Evolutionary conservation across 306 rosid species (phyloP).

Genomic region (Cucurbita argyrosperma): DNA sequence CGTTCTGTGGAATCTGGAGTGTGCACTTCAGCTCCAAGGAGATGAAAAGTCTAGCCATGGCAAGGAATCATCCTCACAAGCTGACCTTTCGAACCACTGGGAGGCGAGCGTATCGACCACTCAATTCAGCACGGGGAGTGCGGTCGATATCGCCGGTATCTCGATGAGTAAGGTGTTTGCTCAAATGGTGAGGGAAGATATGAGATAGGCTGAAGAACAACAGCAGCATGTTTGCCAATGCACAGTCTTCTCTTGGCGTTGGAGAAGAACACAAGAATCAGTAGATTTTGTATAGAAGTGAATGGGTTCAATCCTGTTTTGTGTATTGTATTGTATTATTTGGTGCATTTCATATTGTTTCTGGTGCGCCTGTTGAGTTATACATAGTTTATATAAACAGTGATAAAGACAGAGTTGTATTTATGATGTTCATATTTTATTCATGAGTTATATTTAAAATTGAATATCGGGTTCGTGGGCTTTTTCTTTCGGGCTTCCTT

Average conservation of each 20-base stretch:
- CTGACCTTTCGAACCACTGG: constrained; percentile 2
- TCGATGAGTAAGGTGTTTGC: constrained; percentile 68
- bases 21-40: constrained; percentile 36
- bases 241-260: neutral
- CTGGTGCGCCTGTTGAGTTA: neutral
- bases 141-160: constrained; percentile 30
- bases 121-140: constrained; percentile 27
- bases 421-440: too few species aligned
- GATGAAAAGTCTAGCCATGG: constrained; percentile 1
- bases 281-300: constrained; percentile 6
- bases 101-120: constrained; percentile 15
- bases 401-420: neutral
- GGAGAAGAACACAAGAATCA: neutral
- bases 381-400: neutral
- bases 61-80: constrained; percentile 6
- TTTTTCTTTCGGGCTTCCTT: too few species aligned
- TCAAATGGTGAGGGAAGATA: constrained; percentile 53
- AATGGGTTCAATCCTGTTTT: neutral
- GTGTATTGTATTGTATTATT: neutral
- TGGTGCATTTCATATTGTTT: neutral
- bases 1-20: constrained; percentile 60
- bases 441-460: too few species aligned
- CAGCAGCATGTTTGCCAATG: neutral
- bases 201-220: constrained; percentile 10
- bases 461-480: too few species aligned